Percentiles rank a stretch among this genome's conserved stretches.
Evolutionary conservation across 2,329 filamentous ascomycete genomes (phyloP).

Genomic region (Colletotrichum sp.): DNA sequence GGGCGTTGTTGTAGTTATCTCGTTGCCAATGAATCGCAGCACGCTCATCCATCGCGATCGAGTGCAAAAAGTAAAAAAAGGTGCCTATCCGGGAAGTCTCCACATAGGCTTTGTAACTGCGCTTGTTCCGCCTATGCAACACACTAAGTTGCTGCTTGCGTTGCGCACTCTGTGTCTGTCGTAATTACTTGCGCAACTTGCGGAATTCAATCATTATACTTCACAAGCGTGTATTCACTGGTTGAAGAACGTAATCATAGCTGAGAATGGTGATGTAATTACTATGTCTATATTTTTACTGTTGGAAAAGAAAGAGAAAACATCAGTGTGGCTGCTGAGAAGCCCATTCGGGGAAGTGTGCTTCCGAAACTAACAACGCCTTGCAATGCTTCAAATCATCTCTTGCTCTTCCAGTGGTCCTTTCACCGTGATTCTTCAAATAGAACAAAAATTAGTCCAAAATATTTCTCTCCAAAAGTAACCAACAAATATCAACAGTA

Average conservation of each 20-base stretch:
- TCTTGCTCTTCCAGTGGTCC: neutral
- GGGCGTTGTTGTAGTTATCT: neutral
- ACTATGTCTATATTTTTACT: neutral
- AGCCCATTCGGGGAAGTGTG: neutral
- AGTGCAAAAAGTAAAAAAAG: neutral
- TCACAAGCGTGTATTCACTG: neutral
- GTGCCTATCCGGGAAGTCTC: neutral
- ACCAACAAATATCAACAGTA: neutral
- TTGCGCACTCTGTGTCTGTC: neutral
- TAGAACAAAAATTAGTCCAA: neutral
- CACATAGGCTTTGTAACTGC: neutral
- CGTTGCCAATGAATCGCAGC: neutral
- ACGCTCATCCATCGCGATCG: neutral
- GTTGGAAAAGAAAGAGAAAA: neutral
- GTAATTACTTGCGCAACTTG: neutral
- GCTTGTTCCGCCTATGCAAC: neutral
- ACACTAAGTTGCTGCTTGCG: neutral
- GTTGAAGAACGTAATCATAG: neutral
- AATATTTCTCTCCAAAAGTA: neutral
- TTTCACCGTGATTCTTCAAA: neutral
- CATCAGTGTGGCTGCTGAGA: conserved; percentile 1
- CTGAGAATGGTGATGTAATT: neutral
- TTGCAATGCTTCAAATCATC: neutral
- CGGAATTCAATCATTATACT: neutral
- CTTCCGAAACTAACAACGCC: neutral